Conservation (phyloP, 208 protist species). For the Trypanosoma vivax region DNA sequence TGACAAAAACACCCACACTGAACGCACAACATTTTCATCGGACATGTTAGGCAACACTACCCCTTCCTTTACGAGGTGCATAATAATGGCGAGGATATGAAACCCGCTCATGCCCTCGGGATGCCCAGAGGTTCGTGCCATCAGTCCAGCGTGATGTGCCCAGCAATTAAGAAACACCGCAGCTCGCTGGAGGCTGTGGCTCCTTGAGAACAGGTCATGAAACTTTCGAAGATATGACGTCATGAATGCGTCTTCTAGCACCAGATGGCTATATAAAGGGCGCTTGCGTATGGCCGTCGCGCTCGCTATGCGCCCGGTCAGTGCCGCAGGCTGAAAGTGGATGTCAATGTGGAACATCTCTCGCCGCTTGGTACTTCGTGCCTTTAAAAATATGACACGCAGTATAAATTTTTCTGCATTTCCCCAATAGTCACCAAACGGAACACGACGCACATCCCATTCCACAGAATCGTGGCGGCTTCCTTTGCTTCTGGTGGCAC, state of each 20-base stretch:
- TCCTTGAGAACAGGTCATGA: constrained; percentile 59
- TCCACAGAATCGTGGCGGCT: constrained; percentile 21
- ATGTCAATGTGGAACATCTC: constrained; percentile 68
- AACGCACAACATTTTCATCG: constrained; percentile 65
- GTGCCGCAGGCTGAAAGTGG: constrained; percentile 51
- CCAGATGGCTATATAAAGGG: constrained; percentile 70
- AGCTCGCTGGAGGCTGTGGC: constrained; percentile 42
- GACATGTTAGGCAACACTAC: constrained; percentile 61
- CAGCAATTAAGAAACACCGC: constrained; percentile 84
- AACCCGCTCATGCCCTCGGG: constrained; percentile 77
- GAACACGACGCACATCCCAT: constrained; percentile 42
- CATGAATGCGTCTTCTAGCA: constrained; percentile 81
- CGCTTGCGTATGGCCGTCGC: constrained; percentile 57
- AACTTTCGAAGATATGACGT: constrained; percentile 61
- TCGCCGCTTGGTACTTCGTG: constrained; percentile 7
- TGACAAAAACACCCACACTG: constrained; percentile 69
- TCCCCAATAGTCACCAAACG: constrained; percentile 56
- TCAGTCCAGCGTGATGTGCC: constrained; percentile 74
- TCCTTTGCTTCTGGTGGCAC: no score
- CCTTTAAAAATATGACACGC: constrained; percentile 46
- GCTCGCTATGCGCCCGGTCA: constrained; percentile 43
- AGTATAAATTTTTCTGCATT: constrained; percentile 54
- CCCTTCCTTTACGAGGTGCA: constrained; percentile 64
- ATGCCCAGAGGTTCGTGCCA: constrained; percentile 50
- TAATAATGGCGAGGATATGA: constrained; percentile 56